Conservation (phyloP, 495 filamentous ascomycete genomes). For the Arthonia radiata region DNA sequence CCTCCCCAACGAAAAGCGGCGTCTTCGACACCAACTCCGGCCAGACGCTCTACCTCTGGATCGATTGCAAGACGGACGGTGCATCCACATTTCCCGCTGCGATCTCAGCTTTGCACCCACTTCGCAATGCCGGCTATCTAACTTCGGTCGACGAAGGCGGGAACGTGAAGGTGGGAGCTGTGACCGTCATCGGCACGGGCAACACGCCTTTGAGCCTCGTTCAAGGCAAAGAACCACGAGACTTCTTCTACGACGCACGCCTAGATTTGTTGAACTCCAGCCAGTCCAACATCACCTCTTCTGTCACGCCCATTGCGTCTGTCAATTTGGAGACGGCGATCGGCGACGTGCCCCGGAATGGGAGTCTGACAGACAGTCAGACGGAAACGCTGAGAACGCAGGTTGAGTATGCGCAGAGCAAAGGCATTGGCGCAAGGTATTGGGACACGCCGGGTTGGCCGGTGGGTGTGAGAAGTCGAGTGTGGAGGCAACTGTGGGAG, state of each 20-base stretch:
- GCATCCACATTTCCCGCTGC: constrained; percentile 35
- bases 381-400: constrained; percentile 35
- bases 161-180: constrained; percentile 21
- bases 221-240: constrained; percentile 21
- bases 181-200: constrained; percentile 65
- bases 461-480: constrained; percentile 38
- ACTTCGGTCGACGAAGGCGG: constrained; percentile 36
- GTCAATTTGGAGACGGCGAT: constrained; percentile 11
- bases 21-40: constrained; percentile 13
- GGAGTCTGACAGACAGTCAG: constrained; percentile 22
- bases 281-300: constrained; percentile 1
- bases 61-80: constrained; percentile 38
- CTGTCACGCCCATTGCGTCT: constrained; percentile 9
- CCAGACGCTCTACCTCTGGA: constrained; percentile 40
- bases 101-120: constrained; percentile 15
- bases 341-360: constrained; percentile 22
- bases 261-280: constrained; percentile 8
- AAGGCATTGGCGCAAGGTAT: constrained; percentile 49
- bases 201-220: constrained; percentile 43
- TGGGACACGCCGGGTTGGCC: constrained; percentile 67
- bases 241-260: constrained; percentile 46
- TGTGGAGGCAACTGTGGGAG: constrained; percentile 47
- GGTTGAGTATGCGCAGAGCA: constrained; percentile 38
- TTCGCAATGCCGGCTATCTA: constrained; percentile 26
- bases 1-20: constrained; percentile 20